Conservation (phyloP, 768 basidiomycete genomes). For the Kwoniella heveanensis region DNA sequence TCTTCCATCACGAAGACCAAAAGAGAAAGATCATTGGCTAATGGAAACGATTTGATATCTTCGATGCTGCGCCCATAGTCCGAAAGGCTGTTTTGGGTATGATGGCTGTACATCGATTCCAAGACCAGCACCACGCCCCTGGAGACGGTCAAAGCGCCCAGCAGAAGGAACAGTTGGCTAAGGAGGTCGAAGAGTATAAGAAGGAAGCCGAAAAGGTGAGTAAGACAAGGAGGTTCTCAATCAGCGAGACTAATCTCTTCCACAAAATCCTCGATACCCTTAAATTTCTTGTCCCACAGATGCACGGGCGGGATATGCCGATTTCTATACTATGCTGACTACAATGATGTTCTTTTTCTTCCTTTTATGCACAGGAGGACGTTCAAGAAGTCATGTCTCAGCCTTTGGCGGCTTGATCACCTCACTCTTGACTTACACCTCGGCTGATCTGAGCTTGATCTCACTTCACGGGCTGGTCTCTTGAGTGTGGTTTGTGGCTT, state of each 20-base stretch:
- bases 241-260: no score
- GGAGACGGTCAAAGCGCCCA: slow-evolving; percentile 57
- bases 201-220: slow-evolving; percentile 74
- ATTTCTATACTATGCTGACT: background rate
- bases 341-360: no score
- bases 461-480: no score
- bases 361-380: slow-evolving; percentile 6
- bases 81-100: slow-evolving; percentile 83
- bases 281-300: no score
- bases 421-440: no score
- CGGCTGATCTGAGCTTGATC: no score
- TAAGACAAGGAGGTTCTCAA: no score
- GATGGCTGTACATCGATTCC: slow-evolving; percentile 80
- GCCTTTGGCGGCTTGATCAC: background rate
- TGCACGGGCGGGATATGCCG: no score
- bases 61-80: slow-evolving; percentile 61
- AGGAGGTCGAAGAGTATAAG: slow-evolving; percentile 71
- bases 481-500: no score
- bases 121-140: slow-evolving; percentile 36
- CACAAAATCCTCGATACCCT: no score
- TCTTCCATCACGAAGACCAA: no score
- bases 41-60: background rate
- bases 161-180: slow-evolving; percentile 63
- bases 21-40: no score
- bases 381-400: slow-evolving; percentile 19